Base-by-base conservation (phyloP, 305 asterid species). In the Fraxinus velutina region DNA sequence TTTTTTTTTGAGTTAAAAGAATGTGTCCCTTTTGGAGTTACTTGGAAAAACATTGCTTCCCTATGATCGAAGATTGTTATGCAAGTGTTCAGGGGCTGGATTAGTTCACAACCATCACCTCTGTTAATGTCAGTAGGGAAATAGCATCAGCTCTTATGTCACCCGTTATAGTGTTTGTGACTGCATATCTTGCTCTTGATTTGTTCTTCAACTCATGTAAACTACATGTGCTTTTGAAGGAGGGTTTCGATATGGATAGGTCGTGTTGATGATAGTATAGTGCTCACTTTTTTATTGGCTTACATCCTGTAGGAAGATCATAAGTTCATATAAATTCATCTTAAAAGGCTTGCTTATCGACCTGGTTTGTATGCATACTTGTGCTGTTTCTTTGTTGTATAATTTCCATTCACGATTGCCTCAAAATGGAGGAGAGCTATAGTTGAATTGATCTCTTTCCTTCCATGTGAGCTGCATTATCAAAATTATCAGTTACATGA, bases 381-480 rank as follows among this genome's bases (percentile, higher is more conserved):
- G 22, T 30, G 44, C 44, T 32, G 9, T 70, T 70, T 70, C 44
- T 70, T 32, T 32, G 44, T 13, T 29, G 36, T 32, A 32, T 29
- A 37, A 29, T 70, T 70, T 70, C 21, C 2, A 4, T 70, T 70
- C 24, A 29, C 4, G 12, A 32, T 70, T n/a, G 42, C 75, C 24
- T 13, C 10, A n/a, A 70, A 29, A 13, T 70, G 42, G 75, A 70
- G 75, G 73, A 24, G 30, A 29, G 17, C 44, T 30, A 29, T 66
- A 50, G 66, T 84, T 77, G 57, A 81, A n/a, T 79, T 34, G 30
- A 9, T 22, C 64, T 60, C 34, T 79, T 70, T 73, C 72, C 47
- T 37, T 3, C 68, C 37, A 19, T 4, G 80, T 85, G 85, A 72
- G 82, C 80, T 81, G 52, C 57, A 37, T 70, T 55, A 57, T 79